phyloP scores from a whole-genome alignment of 2,329 filamentous ascomycete species.

The Arthrobotrys iridis region DNA sequence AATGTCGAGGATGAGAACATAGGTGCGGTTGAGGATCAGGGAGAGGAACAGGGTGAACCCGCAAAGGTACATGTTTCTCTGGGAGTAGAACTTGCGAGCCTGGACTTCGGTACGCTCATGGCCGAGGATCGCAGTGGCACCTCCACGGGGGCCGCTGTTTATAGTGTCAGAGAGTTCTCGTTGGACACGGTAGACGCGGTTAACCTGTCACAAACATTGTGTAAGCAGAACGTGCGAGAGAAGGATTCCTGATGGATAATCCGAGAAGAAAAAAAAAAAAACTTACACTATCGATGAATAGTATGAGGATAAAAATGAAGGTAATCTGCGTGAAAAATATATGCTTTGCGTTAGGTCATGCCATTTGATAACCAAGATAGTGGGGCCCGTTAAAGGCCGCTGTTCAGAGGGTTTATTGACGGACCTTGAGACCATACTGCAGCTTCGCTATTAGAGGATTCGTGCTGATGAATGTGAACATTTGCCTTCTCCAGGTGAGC shows the following conservation, averaged over 20 bases:
- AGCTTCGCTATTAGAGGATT: conserved; percentile 86
- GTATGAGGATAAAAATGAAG: conserved; percentile 97
- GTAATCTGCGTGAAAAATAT: conserved; percentile 72
- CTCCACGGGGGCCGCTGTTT: conserved; percentile 54
- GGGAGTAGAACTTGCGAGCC: conserved; percentile 99
- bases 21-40: conserved; percentile 98
- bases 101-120: conserved; percentile 98
- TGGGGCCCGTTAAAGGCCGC: not conserved
- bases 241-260: not conserved
- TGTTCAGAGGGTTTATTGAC: too few relatives aligned
- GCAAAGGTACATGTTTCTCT: conserved; percentile 99
- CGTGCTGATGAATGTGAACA: conserved; percentile 96
- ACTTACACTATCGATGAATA: conserved; percentile 95
- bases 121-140: conserved; percentile 76
- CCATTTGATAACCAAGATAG: conserved; percentile 1
- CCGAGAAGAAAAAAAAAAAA: not conserved
- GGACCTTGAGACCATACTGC: conserved; percentile 92
- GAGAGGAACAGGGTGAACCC: conserved; percentile 99
- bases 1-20: conserved; percentile 93
- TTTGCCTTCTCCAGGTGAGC: conserved; percentile 82
- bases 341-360: conserved; percentile 47
- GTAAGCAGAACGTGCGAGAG: not conserved
- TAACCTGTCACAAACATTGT: conserved; percentile 60
- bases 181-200: conserved; percentile 95
- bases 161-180: conserved; percentile 75